Base-by-base conservation (phyloP, 176 grass and related monocot species). In the Pharus latifolius region DNA sequence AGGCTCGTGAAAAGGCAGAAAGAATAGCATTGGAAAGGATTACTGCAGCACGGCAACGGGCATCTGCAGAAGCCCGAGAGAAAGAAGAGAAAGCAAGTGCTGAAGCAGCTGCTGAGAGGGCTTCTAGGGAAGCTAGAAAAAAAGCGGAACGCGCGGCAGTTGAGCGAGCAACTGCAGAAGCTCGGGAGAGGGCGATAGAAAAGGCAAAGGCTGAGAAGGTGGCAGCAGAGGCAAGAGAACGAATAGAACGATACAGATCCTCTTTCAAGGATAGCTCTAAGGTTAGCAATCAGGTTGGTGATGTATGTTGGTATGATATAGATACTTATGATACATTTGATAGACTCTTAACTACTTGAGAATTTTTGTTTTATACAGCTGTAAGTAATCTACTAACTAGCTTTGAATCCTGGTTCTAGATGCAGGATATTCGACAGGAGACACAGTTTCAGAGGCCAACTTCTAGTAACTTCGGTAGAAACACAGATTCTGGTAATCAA, bases 131-230 rank as follows among this genome's bases (percentile, higher is more conserved):
- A 72, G 87, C 85, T 78, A 83, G 88, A 65, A 40, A 87, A 74
- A 96, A 83, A 82, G 83, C 83, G 50, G 88, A 96, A 72, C 78
- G 93, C 31, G 93, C 83, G 32, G 93, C 93, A 61, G 93, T 96
- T 27, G 88, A 89, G 64, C 68, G 86, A 82, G 93, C 93, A 63
- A 96, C 89, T n/a, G 53, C 84, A 42, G 95, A 99, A 80, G 87
- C 90, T 80, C 69, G 84, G 14, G 95, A 86, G 63, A 85, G 90
- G 26, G 95, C 90, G 9, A 88, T 90, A 50, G 87, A 99, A 74
- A 99, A 85, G 79, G 84, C 89, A 24, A 88, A 80, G 76, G 86
- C 95, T 61, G 88, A 87, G 22, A 85, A 88, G 65, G 78, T 85
- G 85, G 83, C 87, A 41, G 77, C 70, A 32, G 84, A 96, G 59